Percentiles rank a stretch among this genome's conserved stretches.
Evolutionary conservation across 805 yeast species (phyloP).

Genomic region (Candida golubevii): DNA sequence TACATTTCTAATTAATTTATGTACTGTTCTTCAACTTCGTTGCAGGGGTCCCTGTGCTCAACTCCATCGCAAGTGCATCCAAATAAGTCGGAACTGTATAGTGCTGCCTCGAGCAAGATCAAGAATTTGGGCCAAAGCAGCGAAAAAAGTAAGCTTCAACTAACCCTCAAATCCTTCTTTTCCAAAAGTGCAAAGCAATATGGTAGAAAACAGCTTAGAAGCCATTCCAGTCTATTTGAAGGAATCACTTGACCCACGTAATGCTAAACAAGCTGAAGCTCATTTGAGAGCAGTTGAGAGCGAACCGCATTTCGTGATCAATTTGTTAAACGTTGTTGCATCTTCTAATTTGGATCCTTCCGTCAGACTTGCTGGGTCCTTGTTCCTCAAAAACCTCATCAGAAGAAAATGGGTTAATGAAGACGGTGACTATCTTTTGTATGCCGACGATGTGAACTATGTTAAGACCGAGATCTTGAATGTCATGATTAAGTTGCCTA

Average conservation of each 20-base stretch:
- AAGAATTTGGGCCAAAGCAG: not conserved
- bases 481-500: constrained; percentile 81
- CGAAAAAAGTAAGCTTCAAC: not conserved
- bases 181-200: constrained; percentile 4
- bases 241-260: constrained; percentile 60
- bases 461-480: constrained; percentile 75
- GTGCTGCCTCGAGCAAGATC: constrained; percentile 2
- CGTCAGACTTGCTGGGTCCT: constrained; percentile 79
- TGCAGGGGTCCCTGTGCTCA: too few species aligned
- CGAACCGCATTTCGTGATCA: constrained; percentile 70
- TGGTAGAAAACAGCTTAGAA: constrained; percentile 40
- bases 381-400: constrained; percentile 85
- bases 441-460: constrained; percentile 55
- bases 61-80: not conserved
- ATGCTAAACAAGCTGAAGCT: constrained; percentile 65
- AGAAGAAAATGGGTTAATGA: constrained; percentile 88
- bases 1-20: too few species aligned
- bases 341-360: constrained; percentile 47
- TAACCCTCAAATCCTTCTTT: too few species aligned
- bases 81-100: constrained; percentile 2
- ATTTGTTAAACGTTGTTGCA: constrained; percentile 74
- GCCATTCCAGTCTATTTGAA: constrained; percentile 52
- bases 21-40: too few species aligned
- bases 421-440: constrained; percentile 70
- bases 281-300: constrained; percentile 59